Evolutionary conservation across 23 red algal genomes (phyloP), one percentile per base, ranked within the genome.

Genomic region (Gracilaria caudata): DNA sequence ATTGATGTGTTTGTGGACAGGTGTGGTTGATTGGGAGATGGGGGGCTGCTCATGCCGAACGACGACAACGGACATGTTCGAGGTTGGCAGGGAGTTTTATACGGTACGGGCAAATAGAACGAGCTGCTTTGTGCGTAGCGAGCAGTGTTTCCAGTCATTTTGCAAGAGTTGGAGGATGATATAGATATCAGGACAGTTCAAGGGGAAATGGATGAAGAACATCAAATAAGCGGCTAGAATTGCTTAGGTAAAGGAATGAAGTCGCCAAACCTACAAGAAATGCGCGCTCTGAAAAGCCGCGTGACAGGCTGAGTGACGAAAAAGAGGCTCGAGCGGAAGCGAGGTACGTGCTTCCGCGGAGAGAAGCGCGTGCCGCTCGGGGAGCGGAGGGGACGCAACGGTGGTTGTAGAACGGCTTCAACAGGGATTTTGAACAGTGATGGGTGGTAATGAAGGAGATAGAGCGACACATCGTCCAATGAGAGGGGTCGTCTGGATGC

Each of bases 1-100:
- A 85, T 85, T 68, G 81, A 54, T 56, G 74, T 43, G 28, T 71
- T 71, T 40, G 65, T 71, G 65, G 65, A 41, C 34, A 71, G 33
- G 40, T 41, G 34, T 71, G 65, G 65, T 38, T 71, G 65, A 71
- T 41, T 71, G 65, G 65, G 65, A 23, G 65, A 71, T 41, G 65
- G 65, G 34, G 65, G 65, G 21, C 6, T 7, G 65, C 65, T 71
- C 65, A 71, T 71, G 65, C 57, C 26, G 57, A 12, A 7, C 2
- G 57, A 60, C 25, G 57, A 17, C n/a, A 29, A 3, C n/a, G 57
- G 25, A 60, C 25, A 60, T 29, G 57, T 60, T 20, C 57, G 23
- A 17, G 25, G n/a, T 17, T 60, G 57, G 23, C 7, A 17, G 57
- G 28, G 23, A 29, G 57, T 60, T 60, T 60, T 60, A 60, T 60